Evolutionary conservation across 768 basidiomycete genomes (phyloP).

Genomic region (Termitomyces sp.): DNA sequence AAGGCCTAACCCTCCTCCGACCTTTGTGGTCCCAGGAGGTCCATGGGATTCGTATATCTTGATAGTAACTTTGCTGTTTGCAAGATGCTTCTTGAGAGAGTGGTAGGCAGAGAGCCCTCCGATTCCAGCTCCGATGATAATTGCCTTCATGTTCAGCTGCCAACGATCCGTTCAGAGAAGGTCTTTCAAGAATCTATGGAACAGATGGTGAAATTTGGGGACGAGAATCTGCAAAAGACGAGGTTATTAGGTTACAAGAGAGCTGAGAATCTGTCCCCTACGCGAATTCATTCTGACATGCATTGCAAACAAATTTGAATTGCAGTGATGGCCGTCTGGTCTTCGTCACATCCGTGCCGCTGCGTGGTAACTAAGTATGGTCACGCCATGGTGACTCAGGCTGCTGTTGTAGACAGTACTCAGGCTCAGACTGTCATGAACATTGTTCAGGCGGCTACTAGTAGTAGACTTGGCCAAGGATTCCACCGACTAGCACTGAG

Average conservation of each 20-base stretch:
- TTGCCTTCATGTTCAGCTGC: slow-evolving; percentile 21
- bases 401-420: no score
- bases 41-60: slow-evolving; percentile 27
- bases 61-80: slow-evolving; percentile 10
- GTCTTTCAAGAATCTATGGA: not conserved
- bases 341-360: not conserved
- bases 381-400: no score
- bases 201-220: slow-evolving; percentile 2
- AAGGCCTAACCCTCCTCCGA: slow-evolving; percentile 32
- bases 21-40: slow-evolving; percentile 19
- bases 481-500: no score
- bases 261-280: not conserved
- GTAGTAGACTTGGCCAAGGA: no score
- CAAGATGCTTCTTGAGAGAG: slow-evolving; percentile 27
- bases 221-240: not conserved
- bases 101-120: slow-evolving; percentile 27
- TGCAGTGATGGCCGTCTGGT: not conserved
- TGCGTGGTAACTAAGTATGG: no score
- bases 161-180: not conserved
- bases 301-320: not conserved
- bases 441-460: no score
- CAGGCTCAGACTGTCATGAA: no score
- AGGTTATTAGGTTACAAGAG: not conserved
- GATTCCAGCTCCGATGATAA: slow-evolving; percentile 30
- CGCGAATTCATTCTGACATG: not conserved